A percentile compares a stretch with the other conserved stretches of the same genome.
Evolutionary conservation across 2,329 filamentous ascomycete species (phyloP).

Genomic region (Cordyceps javanica): DNA sequence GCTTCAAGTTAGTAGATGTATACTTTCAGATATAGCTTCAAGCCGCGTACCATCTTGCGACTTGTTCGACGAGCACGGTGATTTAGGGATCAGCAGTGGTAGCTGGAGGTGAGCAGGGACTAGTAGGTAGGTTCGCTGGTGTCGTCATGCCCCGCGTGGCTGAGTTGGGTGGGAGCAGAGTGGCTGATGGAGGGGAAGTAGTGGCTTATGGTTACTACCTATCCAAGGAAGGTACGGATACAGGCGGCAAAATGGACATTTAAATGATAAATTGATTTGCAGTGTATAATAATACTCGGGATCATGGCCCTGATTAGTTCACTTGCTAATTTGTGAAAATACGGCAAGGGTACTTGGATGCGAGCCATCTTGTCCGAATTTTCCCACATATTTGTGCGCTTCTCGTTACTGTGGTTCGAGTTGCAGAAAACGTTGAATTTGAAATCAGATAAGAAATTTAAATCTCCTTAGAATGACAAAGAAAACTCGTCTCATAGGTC

Average conservation of each 20-base stretch:
- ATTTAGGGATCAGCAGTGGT: not conserved
- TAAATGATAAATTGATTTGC: not conserved
- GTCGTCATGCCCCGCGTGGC: slow-evolving; percentile 14
- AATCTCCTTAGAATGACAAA: slow-evolving; percentile 1
- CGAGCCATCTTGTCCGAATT: not conserved
- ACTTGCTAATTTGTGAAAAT: not conserved
- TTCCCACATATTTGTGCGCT: not conserved
- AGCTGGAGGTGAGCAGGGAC: not conserved
- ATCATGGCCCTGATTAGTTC: not conserved
- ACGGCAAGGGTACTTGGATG: not conserved
- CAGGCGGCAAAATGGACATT: not conserved
- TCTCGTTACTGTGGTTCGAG: not conserved
- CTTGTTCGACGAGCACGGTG: not conserved
- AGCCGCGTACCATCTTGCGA: not conserved
- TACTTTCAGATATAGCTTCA: not conserved
- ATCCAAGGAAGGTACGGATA: not conserved
- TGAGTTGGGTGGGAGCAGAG: not conserved
- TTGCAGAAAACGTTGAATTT: not conserved
- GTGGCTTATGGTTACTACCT: not conserved
- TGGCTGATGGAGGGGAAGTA: slow-evolving; percentile 10
- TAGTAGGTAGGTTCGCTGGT: not conserved
- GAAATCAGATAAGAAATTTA: not conserved
- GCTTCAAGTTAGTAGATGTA: not conserved
- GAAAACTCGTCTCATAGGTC: not conserved
- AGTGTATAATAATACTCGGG: not conserved